Conservation (phyloP, 2,329 filamentous ascomycete genomes). For the Alternaria ventricosa region DNA sequence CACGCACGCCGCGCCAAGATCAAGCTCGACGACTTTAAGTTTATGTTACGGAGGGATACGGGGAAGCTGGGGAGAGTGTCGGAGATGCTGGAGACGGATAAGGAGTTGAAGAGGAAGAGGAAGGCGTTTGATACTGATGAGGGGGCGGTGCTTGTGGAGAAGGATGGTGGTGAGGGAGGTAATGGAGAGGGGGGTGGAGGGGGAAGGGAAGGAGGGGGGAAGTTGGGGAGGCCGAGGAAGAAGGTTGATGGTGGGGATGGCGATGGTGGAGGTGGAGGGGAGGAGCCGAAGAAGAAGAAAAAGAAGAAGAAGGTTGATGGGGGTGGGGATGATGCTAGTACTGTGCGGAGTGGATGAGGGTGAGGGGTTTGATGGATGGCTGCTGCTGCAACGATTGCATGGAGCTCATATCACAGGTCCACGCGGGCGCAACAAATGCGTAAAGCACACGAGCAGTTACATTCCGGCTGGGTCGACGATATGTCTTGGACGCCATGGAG, state of each 20-base stretch:
- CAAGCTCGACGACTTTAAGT: conserved; percentile 98
- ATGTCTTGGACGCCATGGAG: neutral
- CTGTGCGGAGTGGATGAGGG: conserved; percentile 26
- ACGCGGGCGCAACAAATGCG: neutral
- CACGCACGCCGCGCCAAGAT: conserved; percentile 93
- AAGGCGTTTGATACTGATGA: conserved; percentile 75
- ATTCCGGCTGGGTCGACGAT: neutral
- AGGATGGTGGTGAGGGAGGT: conserved; percentile 26
- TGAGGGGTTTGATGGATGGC: neutral
- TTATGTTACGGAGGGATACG: conserved; percentile 85
- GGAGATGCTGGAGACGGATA: conserved; percentile 87
- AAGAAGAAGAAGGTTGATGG: conserved; percentile 21
- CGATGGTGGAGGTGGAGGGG: conserved; percentile 14
- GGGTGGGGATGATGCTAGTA: conserved; percentile 27
- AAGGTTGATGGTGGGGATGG: conserved; percentile 21
- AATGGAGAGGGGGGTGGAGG: neutral
- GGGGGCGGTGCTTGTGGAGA: conserved; percentile 61
- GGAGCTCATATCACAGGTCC: neutral
- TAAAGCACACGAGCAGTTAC: neutral
- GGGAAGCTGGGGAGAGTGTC: conserved; percentile 86
- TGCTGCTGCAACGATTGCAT: neutral
- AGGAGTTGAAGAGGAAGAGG: conserved; percentile 81
- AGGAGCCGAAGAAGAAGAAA: conserved; percentile 27
- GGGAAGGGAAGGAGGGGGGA: conserved; percentile 6
- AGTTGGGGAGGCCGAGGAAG: conserved; percentile 23